A percentile compares a stretch with the other conserved stretches of the same genome.
Evolutionary conservation across 768 basidiomycete genomes (phyloP).

Genomic region (Lactarius akahatsu): DNA sequence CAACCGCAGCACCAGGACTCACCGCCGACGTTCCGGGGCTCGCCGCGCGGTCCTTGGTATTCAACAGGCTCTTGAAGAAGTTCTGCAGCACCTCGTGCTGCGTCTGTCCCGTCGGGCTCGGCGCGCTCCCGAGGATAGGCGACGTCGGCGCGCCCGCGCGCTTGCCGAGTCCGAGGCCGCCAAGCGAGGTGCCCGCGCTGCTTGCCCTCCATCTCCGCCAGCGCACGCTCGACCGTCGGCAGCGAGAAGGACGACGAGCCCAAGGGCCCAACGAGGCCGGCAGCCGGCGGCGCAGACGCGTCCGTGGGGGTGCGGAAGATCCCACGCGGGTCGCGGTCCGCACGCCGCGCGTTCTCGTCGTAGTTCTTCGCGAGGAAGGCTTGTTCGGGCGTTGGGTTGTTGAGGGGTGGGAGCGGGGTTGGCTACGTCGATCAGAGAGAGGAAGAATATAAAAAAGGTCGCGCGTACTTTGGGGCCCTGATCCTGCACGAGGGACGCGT

Average conservation of each 20-base stretch:
- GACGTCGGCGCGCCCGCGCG: constrained; percentile 32
- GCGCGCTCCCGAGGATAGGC: constrained; percentile 36
- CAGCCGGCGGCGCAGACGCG: constrained; percentile 47
- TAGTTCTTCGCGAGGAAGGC: constrained; percentile 88
- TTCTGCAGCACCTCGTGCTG: constrained; percentile 84
- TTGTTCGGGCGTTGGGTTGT: constrained; percentile 84
- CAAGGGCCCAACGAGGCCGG: constrained; percentile 91
- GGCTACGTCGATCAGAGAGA: constrained; percentile 43
- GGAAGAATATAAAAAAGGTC: neutral
- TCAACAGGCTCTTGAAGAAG: constrained; percentile 83
- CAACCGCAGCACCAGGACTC: constrained; percentile 34
- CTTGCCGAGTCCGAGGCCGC: constrained; percentile 22
- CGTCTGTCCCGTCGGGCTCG: constrained; percentile 53
- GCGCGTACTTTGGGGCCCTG: constrained; percentile 65
- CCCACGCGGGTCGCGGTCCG: constrained; percentile 85
- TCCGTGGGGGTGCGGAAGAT: constrained; percentile 81
- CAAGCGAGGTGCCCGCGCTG: constrained; percentile 33
- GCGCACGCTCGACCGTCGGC: constrained; percentile 84
- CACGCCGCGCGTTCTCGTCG: constrained; percentile 87
- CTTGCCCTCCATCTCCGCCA: constrained; percentile 85
- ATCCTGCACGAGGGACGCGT: constrained; percentile 70
- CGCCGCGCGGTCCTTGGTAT: constrained; percentile 58
- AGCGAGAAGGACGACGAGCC: constrained; percentile 82
- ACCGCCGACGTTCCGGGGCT: constrained; percentile 38
- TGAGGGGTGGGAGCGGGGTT: constrained; percentile 69